Evolutionary conservation across 1,284 basidiomycete species (phyloP).

Genomic region (Dichomitus squalens): DNA sequence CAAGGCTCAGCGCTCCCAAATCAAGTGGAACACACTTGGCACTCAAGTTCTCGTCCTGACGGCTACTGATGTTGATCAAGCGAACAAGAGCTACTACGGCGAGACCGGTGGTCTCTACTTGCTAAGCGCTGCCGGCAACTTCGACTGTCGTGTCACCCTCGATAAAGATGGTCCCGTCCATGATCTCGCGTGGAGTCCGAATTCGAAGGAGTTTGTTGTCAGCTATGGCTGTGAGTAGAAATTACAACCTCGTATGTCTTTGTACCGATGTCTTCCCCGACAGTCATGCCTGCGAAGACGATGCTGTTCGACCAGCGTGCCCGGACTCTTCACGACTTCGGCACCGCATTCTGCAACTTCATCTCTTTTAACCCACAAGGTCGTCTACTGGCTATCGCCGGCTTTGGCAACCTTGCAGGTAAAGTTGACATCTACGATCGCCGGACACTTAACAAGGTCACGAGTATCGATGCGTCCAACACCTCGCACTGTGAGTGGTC

Average conservation of each 20-base stretch:
- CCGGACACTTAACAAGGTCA: conserved; percentile 81
- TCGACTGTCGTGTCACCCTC: conserved; percentile 89
- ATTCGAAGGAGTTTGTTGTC: conserved; percentile 94
- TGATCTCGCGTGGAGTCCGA: conserved; percentile 97
- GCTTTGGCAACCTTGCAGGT: conserved; percentile 96
- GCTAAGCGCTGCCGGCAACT: conserved; percentile 92
- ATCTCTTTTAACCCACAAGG: conserved; percentile 96
- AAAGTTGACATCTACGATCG: conserved; percentile 94
- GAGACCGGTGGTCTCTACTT: conserved; percentile 94
- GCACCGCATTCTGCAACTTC: conserved; percentile 88
- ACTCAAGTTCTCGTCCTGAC: conserved; percentile 88
- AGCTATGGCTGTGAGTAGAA: conserved; percentile 93
- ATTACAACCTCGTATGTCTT: no score
- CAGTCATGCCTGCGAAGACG: conserved; percentile 95
- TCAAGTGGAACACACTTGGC: conserved; percentile 97
- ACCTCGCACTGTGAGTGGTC: conserved; percentile 96
- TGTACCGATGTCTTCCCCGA: background rate
- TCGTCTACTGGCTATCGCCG: conserved; percentile 85
- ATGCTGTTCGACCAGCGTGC: conserved; percentile 92
- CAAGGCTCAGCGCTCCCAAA: conserved; percentile 92
- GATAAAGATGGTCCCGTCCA: conserved; percentile 99
- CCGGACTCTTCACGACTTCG: conserved; percentile 89
- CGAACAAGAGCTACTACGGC: conserved; percentile 98
- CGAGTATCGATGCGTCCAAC: conserved; percentile 91
- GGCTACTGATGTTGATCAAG: conserved; percentile 95